Conservation (phyloP, 2,329 filamentous ascomycete genomes). For the Colletotrichum coccodes region DNA sequence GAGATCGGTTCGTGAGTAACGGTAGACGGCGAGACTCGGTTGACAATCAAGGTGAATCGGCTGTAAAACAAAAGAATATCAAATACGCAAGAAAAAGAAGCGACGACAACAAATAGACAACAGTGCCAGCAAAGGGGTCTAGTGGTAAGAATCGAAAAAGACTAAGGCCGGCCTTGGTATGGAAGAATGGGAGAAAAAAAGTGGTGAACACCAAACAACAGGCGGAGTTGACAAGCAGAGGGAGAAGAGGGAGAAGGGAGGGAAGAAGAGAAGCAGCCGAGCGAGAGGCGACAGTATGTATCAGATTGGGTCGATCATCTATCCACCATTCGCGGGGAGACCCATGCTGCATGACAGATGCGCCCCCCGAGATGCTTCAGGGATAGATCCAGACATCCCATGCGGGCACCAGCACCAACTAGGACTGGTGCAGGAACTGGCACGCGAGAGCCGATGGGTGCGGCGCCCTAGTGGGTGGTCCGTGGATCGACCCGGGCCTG, state of each 20-base stretch:
- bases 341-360: conserved; percentile 34
- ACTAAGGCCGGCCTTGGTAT: conserved; percentile 34
- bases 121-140: conserved; percentile 30
- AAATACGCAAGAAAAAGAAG: background rate
- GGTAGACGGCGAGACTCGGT: background rate
- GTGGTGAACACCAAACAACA: conserved; percentile 25
- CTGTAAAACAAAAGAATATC: background rate
- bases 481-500: conserved; percentile 13
- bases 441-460: conserved; percentile 33
- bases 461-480: conserved; percentile 31
- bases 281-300: conserved; percentile 35
- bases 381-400: conserved; percentile 32
- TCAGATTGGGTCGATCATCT: conserved; percentile 34
- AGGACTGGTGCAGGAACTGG: conserved; percentile 33
- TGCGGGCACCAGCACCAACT: conserved; percentile 33
- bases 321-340: conserved; percentile 33
- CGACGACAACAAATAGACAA: conserved; percentile 17
- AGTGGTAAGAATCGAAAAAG: conserved; percentile 26
- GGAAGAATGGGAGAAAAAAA: conserved; percentile 22
- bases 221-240: conserved; percentile 12
- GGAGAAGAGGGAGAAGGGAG: conserved; percentile 24
- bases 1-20: background rate
- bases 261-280: conserved; percentile 14
- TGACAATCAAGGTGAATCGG: background rate
- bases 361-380: conserved; percentile 26